phyloP scores from a whole-genome alignment of 208 protist species.

The Herpetomonas samuelpessoai region DNA sequence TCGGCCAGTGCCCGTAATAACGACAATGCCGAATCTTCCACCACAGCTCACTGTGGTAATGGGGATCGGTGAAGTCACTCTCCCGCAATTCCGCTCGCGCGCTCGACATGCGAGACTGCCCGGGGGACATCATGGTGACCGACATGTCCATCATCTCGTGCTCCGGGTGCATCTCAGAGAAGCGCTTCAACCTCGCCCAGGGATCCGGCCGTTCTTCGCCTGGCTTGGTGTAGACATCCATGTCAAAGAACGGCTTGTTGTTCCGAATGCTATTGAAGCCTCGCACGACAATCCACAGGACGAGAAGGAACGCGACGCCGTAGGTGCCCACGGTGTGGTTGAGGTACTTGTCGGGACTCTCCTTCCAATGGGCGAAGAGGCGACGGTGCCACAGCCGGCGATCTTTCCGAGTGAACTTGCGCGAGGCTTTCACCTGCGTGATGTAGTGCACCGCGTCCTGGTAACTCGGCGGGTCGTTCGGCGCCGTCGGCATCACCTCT shows the following conservation, averaged over 20 bases:
- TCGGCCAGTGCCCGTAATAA: conserved; percentile 91
- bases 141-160: conserved; percentile 68
- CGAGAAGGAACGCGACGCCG: conserved; percentile 49
- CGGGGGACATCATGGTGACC: conserved; percentile 79
- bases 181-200: conserved; percentile 76
- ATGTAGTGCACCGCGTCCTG: conserved; percentile 82
- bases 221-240: conserved; percentile 55
- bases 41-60: conserved; percentile 87
- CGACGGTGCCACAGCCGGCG: conserved; percentile 75
- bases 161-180: conserved; percentile 84
- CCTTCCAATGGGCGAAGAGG: conserved; percentile 80
- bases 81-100: conserved; percentile 82
- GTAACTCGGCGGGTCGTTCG: conserved; percentile 63
- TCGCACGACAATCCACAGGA: conserved; percentile 65
- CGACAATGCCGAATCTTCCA: conserved; percentile 83
- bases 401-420: conserved; percentile 85
- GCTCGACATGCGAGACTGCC: conserved; percentile 66
- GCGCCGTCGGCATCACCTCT: conserved; percentile 71
- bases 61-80: conserved; percentile 83
- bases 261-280: conserved; percentile 86
- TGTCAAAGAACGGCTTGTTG: conserved; percentile 87
- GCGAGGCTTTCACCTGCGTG: conserved; percentile 46
- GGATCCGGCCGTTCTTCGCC: conserved; percentile 47
- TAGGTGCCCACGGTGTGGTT: conserved; percentile 66
- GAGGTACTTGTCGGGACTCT: conserved; percentile 79